Evolutionary conservation across 257 asterid genomes (phyloP), one percentile per base, ranked within the genome.

Genomic region (Solanum etuberosum): DNA sequence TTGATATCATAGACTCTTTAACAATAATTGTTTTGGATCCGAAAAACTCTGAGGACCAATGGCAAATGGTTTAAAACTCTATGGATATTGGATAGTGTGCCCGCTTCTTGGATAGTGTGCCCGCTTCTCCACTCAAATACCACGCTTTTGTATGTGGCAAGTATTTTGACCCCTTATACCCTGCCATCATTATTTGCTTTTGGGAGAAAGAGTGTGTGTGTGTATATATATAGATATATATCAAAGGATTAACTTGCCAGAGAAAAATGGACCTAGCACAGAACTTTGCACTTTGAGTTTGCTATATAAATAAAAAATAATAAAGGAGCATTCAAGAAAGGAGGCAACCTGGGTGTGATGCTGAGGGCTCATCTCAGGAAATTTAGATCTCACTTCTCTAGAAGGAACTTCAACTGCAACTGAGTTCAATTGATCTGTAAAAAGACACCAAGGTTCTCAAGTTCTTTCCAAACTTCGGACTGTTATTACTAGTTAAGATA

Each of bases 341-440:
- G 83, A 88, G 90, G 86, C 70, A 83, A 96, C 99, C 99, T 91
- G 81, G 35, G 86, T 83, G 74, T 88, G 90, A 89, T 89, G 89
- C 85, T 86, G 89, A 83, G 91, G 90, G 86, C 48, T 76, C 40
- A 59, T 82, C 72, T 91, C 91, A 37, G 11, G 85, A 31, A 76
- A 65, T 84, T 83, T 87, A 81, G 93, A 86, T 77, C 90, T 87
- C 86, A 84, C 85, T 63, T 86, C 90, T 77, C 54, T 87, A 80
- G 85, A 81, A 81, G 73, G 90, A 77, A 89, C 91, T 87, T 90
- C 90, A 68, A 84, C 70, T 63, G 78, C 88, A 51, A 88, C 83
- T 86, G 89, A 87, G 82, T 51, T 87, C 87, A 91, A 83, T 86
- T 57, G 89, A 57, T 90, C 95, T 92, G 94, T 65, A 78, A 74